Evolutionary conservation across 306 rosid genomes (phyloP), one percentile per base, ranked within the genome.

Genomic region (Prunus campanulata): DNA sequence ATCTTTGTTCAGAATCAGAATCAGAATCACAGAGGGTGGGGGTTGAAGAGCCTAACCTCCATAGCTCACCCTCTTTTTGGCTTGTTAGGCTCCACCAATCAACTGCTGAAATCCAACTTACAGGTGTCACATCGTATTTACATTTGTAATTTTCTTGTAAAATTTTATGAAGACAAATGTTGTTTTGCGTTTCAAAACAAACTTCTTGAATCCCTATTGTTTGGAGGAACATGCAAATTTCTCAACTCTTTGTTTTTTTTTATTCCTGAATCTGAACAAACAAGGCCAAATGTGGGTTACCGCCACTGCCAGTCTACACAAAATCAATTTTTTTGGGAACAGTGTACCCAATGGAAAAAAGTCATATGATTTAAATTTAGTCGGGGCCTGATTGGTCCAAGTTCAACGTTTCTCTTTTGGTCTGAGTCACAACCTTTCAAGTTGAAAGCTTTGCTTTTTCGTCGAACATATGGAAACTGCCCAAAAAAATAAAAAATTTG

Each of bases 11-110:
- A 42, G 77, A 73, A 44, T 73, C 56, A 42, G 77, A 73, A 44
- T 73, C 57, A 47, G 68, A 59, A 73, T 42, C 46, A 73, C 18
- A 73, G 67, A 59, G 46, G 57, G 77, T 47, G 67, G 39, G 77
- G 57, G 55, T 73, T 73, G 55, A 57, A 59, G 67, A 57, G n/a
- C 13, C 66, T 42, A 18, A 20, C 35, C 50, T 22, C 35, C 47
- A 73, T 25, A 44, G 46, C 52, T 22, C 27, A 44, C 77, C 46
- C 68, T 73, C 57, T 44, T 35, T 59, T 19, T 29, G 56, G 68
- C 32, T 46, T 73, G 19, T 72, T 6, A 3, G 35, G 22, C 16
- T 39, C 9, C 5, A 57, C 68, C n/a, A 15, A 35, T 59, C 74
- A 70, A 50, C 47, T 16, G 61, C 61, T 29, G 27, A 70, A 70